These are phyloP conservation scores for Entomortierella beljakovae DNA, from an alignment of 192 early-diverging fungal species.

Conservation along the genomic window DNA sequence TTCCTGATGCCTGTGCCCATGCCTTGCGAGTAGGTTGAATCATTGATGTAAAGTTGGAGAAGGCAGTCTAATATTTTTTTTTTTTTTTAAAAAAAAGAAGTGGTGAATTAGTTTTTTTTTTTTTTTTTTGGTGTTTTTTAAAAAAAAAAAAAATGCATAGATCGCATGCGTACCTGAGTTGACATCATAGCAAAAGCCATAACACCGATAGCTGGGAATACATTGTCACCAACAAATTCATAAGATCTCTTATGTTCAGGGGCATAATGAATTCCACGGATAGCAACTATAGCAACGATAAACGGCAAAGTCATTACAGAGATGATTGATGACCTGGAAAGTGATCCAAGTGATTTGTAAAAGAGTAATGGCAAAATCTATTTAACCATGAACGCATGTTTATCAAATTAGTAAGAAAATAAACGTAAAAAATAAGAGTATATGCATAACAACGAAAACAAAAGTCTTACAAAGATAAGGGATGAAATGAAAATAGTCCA, in stretches of 20 bases:
- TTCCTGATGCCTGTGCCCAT: slow-evolving; percentile 61
- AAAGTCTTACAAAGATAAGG: slow-evolving; percentile 53
- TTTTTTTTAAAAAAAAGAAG: too few relatives aligned
- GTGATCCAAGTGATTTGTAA: slow-evolving; percentile 69
- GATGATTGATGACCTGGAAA: slow-evolving; percentile 64
- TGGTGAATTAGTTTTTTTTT: background rate
- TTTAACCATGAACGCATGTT: background rate
- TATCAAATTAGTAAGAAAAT: too few relatives aligned
- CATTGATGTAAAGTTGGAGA: slow-evolving; percentile 66
- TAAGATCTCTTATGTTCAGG: slow-evolving; percentile 63
- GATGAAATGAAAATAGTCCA: slow-evolving; percentile 54
- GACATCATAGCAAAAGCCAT: slow-evolving; percentile 77
- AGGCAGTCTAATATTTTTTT: slow-evolving; percentile 58
- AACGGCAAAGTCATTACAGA: slow-evolving; percentile 70
- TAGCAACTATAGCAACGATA: slow-evolving; percentile 69
- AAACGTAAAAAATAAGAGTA: too few relatives aligned
- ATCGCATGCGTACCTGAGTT: slow-evolving; percentile 57
- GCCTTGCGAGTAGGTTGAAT: slow-evolving; percentile 52
- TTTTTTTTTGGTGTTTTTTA: background rate
- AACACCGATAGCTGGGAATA: slow-evolving; percentile 71
- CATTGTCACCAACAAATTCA: slow-evolving; percentile 65
- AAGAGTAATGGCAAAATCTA: slow-evolving; percentile 72
- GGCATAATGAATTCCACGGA: slow-evolving; percentile 66
- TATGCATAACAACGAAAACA: too few relatives aligned
- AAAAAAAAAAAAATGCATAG: background rate